Conservation (phyloP, 2,329 filamentous ascomycete genomes). For the Gnomoniopsis smithogilvyi region DNA sequence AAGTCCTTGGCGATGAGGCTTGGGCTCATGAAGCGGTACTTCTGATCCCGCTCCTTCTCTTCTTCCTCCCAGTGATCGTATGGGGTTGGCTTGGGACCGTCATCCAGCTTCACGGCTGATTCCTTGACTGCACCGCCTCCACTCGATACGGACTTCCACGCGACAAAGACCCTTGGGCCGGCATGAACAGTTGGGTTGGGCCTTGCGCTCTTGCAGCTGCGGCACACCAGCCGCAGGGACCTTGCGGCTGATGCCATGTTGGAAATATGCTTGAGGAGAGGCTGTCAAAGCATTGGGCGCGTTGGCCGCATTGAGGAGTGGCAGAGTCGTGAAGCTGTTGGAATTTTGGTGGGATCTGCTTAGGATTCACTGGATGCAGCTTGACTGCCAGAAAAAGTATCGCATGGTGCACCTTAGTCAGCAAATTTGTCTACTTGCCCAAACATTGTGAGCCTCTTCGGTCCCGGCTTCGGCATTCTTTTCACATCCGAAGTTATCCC, state of each 20-base stretch:
- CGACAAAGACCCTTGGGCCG: slow-evolving; percentile 21
- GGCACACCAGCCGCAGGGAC: slow-evolving; percentile 37
- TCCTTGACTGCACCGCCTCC: slow-evolving; percentile 21
- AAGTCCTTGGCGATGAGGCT: slow-evolving; percentile 10
- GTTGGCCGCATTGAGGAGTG: neutral
- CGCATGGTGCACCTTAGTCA: neutral
- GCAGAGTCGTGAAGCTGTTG: neutral
- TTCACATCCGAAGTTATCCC: neutral
- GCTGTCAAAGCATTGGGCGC: neutral
- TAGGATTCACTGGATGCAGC: neutral
- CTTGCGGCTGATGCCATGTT: slow-evolving; percentile 39
- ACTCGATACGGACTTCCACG: slow-evolving; percentile 23
- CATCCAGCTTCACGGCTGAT: slow-evolving; percentile 2
- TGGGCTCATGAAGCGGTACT: slow-evolving; percentile 11
- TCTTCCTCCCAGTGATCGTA: slow-evolving; percentile 21
- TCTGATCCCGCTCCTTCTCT: slow-evolving; percentile 16
- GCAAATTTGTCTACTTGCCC: neutral
- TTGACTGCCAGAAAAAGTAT: neutral
- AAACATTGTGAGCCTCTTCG: neutral
- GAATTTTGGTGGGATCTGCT: neutral
- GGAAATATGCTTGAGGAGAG: neutral
- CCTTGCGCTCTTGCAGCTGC: slow-evolving; percentile 29
- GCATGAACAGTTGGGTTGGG: slow-evolving; percentile 15
- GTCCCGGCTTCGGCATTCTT: too few relatives aligned
- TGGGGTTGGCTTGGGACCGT: slow-evolving; percentile 10